Conservation (phyloP, 1,284 basidiomycete genomes). For the Waitea zeae region DNA sequence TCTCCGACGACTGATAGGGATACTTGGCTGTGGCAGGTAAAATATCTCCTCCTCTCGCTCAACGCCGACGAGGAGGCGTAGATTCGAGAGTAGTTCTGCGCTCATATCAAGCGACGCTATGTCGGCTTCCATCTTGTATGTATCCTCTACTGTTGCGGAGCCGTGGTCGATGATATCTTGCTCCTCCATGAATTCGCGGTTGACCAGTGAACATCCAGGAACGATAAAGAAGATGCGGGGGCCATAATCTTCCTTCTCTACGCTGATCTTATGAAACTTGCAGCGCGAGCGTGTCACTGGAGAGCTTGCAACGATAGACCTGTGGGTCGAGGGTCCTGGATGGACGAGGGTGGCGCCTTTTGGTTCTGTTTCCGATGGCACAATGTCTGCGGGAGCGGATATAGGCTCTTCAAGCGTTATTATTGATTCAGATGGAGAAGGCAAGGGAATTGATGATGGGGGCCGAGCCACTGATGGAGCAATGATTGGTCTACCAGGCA, state of each 20-base stretch:
- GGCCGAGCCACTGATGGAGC: too few relatives aligned
- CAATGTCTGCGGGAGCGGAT: slow-evolving; percentile 1
- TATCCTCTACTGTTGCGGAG: slow-evolving; percentile 30
- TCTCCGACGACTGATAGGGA: too few relatives aligned
- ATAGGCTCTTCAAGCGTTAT: too few relatives aligned
- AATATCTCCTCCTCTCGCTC: slow-evolving; percentile 48
- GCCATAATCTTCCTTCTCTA: slow-evolving; percentile 32
- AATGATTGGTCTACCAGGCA: too few relatives aligned
- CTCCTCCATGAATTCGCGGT: slow-evolving; percentile 34
- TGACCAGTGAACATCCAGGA: slow-evolving; percentile 43
- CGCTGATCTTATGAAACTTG: slow-evolving; percentile 44
- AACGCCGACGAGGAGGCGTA: slow-evolving; percentile 41
- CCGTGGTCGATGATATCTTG: slow-evolving; percentile 44
- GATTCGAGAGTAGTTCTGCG: slow-evolving; percentile 29
- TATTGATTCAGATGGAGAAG: too few relatives aligned
- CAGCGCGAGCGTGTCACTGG: slow-evolving; percentile 45
- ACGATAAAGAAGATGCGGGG: slow-evolving; percentile 39
- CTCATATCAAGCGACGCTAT: slow-evolving; percentile 32
- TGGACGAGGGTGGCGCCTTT: background rate
- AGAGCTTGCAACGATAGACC: too few relatives aligned
- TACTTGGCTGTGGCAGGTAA: slow-evolving; percentile 31
- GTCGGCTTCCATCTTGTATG: slow-evolving; percentile 24
- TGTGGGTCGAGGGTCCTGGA: slow-evolving; percentile 6
- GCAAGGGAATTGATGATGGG: too few relatives aligned
- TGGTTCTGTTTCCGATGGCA: background rate